These are phyloP conservation scores for Termitomyces sp. DNA, from an alignment of 768 basidiomycete species.

Conservation along the genomic window DNA sequence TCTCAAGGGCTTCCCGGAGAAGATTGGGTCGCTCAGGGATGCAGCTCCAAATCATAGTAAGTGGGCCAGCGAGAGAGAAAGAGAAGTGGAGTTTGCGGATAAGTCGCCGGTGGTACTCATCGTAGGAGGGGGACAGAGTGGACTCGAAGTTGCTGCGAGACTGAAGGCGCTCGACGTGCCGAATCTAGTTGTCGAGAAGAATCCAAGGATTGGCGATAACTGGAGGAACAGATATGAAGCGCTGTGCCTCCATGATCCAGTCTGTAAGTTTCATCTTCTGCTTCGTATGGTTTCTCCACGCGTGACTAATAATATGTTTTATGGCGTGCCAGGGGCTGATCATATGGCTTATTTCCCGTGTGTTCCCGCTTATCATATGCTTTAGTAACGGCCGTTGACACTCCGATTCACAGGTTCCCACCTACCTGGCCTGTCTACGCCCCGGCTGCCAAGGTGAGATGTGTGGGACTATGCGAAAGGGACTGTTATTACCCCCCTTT, in stretches of 20 bases:
- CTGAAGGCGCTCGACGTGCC: slow-evolving; percentile 46
- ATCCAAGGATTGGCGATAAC: slow-evolving; percentile 51
- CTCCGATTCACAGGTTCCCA: too few relatives aligned
- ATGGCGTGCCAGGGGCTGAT: slow-evolving; percentile 34
- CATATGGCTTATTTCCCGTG: slow-evolving; percentile 60
- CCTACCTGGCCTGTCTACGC: too few relatives aligned
- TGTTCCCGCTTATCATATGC: slow-evolving; percentile 13
- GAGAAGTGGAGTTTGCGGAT: slow-evolving; percentile 39
- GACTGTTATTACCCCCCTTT: too few relatives aligned
- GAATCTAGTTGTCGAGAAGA: slow-evolving; percentile 58
- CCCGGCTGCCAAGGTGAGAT: too few relatives aligned
- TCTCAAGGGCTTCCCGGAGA: slow-evolving; percentile 47
- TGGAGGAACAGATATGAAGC: slow-evolving; percentile 67
- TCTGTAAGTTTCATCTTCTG: slow-evolving; percentile 37
- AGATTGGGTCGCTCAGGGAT: slow-evolving; percentile 39
- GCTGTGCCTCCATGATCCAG: slow-evolving; percentile 60
- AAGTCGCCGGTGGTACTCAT: slow-evolving; percentile 42
- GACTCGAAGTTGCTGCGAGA: slow-evolving; percentile 54
- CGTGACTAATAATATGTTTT: neutral
- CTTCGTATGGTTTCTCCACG: neutral
- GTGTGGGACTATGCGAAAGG: too few relatives aligned
- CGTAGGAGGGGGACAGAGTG: slow-evolving; percentile 63
- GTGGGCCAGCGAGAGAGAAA: slow-evolving; percentile 44
- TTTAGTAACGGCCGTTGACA: neutral
- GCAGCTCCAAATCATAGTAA: slow-evolving; percentile 40